Percentiles rank a stretch among this genome's conserved stretches.
phyloP scores from a whole-genome alignment of 306 rosid species.

The Psophocarpus tetragonolobus region DNA sequence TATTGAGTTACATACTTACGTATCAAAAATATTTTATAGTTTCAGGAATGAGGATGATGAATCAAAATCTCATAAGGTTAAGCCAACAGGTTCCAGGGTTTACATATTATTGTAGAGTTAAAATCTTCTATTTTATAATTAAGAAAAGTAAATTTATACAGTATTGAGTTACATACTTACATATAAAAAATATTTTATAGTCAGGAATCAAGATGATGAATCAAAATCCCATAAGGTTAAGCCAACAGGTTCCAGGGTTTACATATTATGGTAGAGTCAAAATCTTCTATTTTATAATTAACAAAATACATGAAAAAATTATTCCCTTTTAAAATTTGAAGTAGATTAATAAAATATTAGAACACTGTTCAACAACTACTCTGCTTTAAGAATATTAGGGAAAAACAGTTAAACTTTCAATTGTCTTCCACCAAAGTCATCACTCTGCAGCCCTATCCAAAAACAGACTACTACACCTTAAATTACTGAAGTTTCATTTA shows the following conservation, averaged over 20 bases:
- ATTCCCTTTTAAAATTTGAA: background rate
- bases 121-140: background rate
- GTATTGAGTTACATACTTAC: no score
- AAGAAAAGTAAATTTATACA: no score
- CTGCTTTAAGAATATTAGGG: slow-evolving; percentile 15
- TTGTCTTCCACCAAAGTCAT: background rate
- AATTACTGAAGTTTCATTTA: background rate
- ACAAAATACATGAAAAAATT: background rate
- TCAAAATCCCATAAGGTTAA: slow-evolving; percentile 18
- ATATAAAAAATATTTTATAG: no score
- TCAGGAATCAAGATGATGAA: no score
- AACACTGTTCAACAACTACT: slow-evolving; percentile 11
- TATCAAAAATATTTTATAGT: background rate
- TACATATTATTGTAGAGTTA: background rate
- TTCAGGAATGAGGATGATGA: slow-evolving; percentile 6
- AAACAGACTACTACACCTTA: background rate
- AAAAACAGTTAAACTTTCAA: slow-evolving; percentile 18
- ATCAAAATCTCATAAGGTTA: slow-evolving; percentile 13
- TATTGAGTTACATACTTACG: slow-evolving; percentile 11
- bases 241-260: background rate
- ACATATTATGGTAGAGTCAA: background rate
- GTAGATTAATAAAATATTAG: slow-evolving; percentile 4
- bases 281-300: background rate
- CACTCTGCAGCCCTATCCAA: slow-evolving; percentile 4
- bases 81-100: background rate